Conservation (phyloP, 225 moss, liverwort and hornwort genomes). For the Straminergon stramineum region DNA sequence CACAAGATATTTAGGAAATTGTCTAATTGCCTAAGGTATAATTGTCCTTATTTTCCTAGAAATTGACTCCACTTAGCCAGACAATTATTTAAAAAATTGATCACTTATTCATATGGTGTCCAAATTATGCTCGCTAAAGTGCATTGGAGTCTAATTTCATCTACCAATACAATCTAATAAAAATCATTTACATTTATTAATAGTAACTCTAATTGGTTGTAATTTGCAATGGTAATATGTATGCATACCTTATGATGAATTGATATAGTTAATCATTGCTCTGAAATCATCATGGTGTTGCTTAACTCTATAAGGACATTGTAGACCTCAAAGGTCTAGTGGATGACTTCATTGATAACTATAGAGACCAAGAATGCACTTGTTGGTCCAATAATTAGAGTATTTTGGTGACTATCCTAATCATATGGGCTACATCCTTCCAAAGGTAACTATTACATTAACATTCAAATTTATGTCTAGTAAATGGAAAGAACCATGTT, state of each 20-base stretch:
- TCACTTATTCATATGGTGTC: no score
- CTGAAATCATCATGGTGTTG: not conserved
- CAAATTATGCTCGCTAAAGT: not conserved
- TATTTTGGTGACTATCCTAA: not conserved
- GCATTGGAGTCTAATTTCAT: not conserved
- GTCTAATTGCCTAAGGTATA: no score
- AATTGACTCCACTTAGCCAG: no score
- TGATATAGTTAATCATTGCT: not conserved
- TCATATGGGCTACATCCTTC: not conserved
- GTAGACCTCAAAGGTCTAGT: fast-evolving
- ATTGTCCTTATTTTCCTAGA: no score
- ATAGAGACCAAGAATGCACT: not conserved
- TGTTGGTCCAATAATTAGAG: not conserved
- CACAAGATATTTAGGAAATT: no score
- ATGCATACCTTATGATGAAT: not conserved
- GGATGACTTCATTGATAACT: not conserved
- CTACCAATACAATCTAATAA: not conserved
- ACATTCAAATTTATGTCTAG: no score
- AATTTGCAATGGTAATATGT: not conserved
- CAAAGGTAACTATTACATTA: no score
- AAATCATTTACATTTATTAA: not conserved
- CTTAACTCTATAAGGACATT: fast-evolving
- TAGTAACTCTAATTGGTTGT: fast-evolving
- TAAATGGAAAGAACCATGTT: not conserved
- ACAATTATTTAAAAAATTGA: not conserved